Base-by-base conservation (phyloP, 2,329 filamentous ascomycete species). In the Sordariomycetes sp. region DNA sequence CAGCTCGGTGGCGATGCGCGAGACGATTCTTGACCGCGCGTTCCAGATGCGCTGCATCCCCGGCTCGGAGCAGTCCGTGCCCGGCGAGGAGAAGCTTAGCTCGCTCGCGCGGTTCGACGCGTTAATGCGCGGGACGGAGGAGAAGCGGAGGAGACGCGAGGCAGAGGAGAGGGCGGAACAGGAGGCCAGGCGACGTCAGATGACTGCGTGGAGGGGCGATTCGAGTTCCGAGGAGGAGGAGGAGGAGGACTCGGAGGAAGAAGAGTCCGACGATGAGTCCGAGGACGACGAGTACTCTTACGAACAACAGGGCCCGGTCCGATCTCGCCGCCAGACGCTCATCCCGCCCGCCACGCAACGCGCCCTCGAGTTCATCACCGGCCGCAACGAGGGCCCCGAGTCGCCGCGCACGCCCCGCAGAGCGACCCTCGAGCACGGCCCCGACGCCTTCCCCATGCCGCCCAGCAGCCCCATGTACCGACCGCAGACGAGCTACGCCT, bases 11-110 rank as follows among this genome's bases (percentile, higher is more conserved):
- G n/a, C 46, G 20, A 80, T 79, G 2, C 76, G 83, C 18, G 83
- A 87, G 68, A 86, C 84, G 0, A 87, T 87, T 56, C 68, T 87
- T n/a, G 84, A 87, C 65, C 72, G 84, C 46, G 84, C 84, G 0
- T 87, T 87, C 64, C 81, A 85, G 63, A 70, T 87, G 70, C 76
- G 80, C 10, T 82, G 74, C 59, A 85, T 87, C 37, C 83, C 83
- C 18, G 83, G 83, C 6, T 80, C 80, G 2, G 81, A 83, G 12
- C 70, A 71, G 8, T 73, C 79, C 55, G 63, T 76, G 2, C 76
- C 78, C 0, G 82, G 82, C 3, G 81, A 85, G 61, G 82, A 85
- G 62, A 84, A 85, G 60, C 71, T 86, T 18, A 86, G 79, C 62
- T 87, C 83, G 0, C 73, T 87, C 35, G 84, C 83, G 11, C 76